These are phyloP conservation scores for Vigna unguiculata DNA, from an alignment of 306 rosid genomes.

Conservation along the genomic window DNA sequence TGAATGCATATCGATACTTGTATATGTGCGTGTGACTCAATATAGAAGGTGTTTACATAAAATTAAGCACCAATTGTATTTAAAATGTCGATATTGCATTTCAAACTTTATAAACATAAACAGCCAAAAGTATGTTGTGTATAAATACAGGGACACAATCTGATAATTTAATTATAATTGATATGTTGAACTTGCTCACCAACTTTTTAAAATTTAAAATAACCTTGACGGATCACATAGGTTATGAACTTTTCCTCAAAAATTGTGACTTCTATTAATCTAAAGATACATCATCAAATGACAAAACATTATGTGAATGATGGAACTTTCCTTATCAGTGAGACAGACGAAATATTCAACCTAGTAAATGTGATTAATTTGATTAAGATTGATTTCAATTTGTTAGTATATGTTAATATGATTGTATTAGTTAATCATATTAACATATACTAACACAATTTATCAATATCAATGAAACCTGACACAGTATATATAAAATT, in stretches of 20 bases:
- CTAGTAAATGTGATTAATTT: slow-evolving; percentile 4
- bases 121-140: not conserved
- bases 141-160: not conserved
- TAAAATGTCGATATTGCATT: slow-evolving; percentile 1
- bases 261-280: not conserved
- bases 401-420: too few relatives aligned
- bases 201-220: not conserved
- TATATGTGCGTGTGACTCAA: not conserved
- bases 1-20: not conserved
- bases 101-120: slow-evolving; percentile 3
- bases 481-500: not conserved
- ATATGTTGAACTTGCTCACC: not conserved
- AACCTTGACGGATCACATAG: slow-evolving; percentile 20
- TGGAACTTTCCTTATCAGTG: slow-evolving; percentile 5
- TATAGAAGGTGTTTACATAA: slow-evolving; percentile 5
- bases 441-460: too few relatives aligned
- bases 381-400: slow-evolving; percentile 23
- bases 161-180: not conserved
- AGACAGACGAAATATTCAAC: slow-evolving; percentile 11
- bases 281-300: slow-evolving; percentile 16
- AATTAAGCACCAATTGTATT: not conserved
- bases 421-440: too few relatives aligned
- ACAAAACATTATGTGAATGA: slow-evolving; percentile 14
- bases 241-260: slow-evolving; percentile 1
- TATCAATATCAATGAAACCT: slow-evolving; percentile 27